These are phyloP conservation scores for Fusarium vanettenii DNA, from an alignment of 2,329 filamentous ascomycete genomes.

Conservation along the genomic window DNA sequence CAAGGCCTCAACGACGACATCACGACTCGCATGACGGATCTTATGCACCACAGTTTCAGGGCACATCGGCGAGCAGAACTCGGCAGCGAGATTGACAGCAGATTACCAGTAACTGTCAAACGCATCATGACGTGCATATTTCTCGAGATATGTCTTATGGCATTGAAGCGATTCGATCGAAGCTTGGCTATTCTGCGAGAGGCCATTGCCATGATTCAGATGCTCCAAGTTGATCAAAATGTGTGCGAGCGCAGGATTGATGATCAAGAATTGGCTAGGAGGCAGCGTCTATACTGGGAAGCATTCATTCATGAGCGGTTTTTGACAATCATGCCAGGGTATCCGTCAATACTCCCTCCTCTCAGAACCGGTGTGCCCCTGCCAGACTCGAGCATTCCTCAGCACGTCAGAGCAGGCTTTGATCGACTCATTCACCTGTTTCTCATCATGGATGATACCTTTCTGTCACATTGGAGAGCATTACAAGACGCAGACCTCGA, in stretches of 20 bases:
- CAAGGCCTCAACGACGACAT: slow-evolving; percentile 46
- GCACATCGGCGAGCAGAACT: slow-evolving; percentile 45
- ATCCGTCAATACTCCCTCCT: slow-evolving; percentile 48
- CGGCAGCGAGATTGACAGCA: slow-evolving; percentile 46
- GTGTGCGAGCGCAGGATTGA: slow-evolving; percentile 12
- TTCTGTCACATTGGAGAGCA: slow-evolving; percentile 52
- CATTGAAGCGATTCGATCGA: slow-evolving; percentile 59
- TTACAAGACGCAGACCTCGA: slow-evolving; percentile 39
- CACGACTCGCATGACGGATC: slow-evolving; percentile 45
- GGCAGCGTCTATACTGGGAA: slow-evolving; percentile 65
- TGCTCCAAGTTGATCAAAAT: slow-evolving; percentile 27
- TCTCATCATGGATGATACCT: slow-evolving; percentile 51
- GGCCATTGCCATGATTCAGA: slow-evolving; percentile 52
- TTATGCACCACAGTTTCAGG: slow-evolving; percentile 39
- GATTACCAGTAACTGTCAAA: slow-evolving; percentile 54
- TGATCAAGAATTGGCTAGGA: slow-evolving; percentile 28
- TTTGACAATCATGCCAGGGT: slow-evolving; percentile 61
- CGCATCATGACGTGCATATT: slow-evolving; percentile 63
- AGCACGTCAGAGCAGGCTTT: slow-evolving; percentile 51
- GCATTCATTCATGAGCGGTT: slow-evolving; percentile 69
- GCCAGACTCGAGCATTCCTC: slow-evolving; percentile 47
- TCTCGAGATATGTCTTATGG: slow-evolving; percentile 64
- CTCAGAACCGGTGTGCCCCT: slow-evolving; percentile 44
- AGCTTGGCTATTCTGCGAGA: slow-evolving; percentile 63
- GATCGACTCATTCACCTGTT: slow-evolving; percentile 52